Conservation (phyloP, 2,329 filamentous ascomycete species). For the Cercospora sp. region DNA sequence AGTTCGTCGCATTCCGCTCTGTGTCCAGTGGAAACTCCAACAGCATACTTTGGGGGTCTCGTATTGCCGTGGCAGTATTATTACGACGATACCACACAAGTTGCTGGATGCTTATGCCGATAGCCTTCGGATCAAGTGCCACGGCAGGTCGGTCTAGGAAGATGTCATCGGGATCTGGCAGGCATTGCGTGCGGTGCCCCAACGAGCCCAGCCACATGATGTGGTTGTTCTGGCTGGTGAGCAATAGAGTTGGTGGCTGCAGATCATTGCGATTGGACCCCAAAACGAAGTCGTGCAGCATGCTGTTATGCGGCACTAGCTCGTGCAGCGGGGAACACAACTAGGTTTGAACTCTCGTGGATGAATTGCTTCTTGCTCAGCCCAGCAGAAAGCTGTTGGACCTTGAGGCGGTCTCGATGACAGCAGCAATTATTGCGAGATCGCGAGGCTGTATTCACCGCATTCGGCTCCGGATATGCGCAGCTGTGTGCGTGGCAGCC, state of each 20-base stretch:
- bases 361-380: conserved; percentile 1
- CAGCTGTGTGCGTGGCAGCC: not conserved
- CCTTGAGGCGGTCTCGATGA: not conserved
- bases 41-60: not conserved
- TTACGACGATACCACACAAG: not conserved
- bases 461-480: not conserved
- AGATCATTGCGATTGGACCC: conserved; percentile 6
- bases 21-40: not conserved
- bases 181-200: not conserved
- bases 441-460: not conserved
- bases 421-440: not conserved
- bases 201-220: conserved; percentile 13
- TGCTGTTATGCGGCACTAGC: not conserved
- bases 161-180: not conserved
- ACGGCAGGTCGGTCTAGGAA: not conserved
- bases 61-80: not conserved
- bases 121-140: not conserved
- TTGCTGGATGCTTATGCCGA: not conserved
- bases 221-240: conserved; percentile 8
- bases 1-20: not conserved
- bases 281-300: conserved; percentile 6
- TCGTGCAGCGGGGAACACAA: conserved; percentile 7
- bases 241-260: conserved; percentile 13
- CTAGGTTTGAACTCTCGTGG: not conserved
- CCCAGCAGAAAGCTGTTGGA: not conserved